Evolutionary conservation across 2,329 filamentous ascomycete genomes (phyloP).

Genomic region (Colletotrichum sp.): DNA sequence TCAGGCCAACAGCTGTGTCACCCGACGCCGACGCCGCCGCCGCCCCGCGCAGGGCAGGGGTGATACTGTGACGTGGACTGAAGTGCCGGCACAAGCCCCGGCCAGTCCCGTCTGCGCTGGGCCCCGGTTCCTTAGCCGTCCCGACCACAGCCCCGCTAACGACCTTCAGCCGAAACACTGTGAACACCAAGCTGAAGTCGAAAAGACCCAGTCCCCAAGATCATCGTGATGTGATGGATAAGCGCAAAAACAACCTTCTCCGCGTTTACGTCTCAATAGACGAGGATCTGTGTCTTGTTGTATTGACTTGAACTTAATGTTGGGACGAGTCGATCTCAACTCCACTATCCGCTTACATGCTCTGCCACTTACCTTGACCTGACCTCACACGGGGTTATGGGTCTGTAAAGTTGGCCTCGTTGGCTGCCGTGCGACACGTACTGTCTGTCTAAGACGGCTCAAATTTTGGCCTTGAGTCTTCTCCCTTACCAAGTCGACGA

Average conservation of each 20-base stretch:
- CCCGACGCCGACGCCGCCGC: background rate
- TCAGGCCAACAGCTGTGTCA: background rate
- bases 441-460: no score
- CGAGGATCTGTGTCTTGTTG: background rate
- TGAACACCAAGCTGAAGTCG: background rate
- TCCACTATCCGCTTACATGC: background rate
- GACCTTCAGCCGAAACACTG: background rate
- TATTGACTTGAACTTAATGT: background rate
- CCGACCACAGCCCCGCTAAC: background rate
- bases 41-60: background rate
- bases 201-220: background rate
- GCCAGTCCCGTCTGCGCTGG: background rate
- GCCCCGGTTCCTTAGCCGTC: background rate
- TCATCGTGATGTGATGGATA: background rate
- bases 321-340: background rate
- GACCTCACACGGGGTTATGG: no score
- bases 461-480: no score
- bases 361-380: background rate
- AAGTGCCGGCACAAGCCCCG: background rate
- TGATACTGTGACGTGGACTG: background rate
- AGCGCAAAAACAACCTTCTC: background rate
- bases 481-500: no score
- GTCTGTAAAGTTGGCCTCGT: no score
- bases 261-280: background rate
- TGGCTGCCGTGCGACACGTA: background rate